Conservation (phyloP, 805 yeast genomes). For the Candida tibetensis region DNA sequence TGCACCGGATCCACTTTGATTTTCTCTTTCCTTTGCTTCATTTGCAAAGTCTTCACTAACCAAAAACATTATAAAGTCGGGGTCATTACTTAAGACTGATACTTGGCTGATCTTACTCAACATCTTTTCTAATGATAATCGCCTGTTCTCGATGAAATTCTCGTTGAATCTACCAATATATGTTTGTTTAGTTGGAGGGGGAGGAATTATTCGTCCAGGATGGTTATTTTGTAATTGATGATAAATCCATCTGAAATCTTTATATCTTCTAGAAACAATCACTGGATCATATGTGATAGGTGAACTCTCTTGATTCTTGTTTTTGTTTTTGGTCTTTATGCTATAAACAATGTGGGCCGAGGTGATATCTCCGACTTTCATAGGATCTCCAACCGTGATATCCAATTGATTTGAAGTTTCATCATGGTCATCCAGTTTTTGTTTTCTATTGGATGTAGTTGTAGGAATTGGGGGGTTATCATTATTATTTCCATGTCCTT, state of each 20-base stretch:
- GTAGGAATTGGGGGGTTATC: neutral
- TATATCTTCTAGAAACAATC: constrained; percentile 76
- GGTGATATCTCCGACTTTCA: constrained; percentile 86
- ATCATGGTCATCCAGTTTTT: constrained; percentile 3
- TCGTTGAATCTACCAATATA: constrained; percentile 89
- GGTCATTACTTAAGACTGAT: constrained; percentile 59
- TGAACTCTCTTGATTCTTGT: constrained; percentile 16
- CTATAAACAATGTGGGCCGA: constrained; percentile 86
- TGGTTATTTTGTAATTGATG: constrained; percentile 82
- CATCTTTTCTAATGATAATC: constrained; percentile 86
- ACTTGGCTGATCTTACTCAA: constrained; percentile 63
- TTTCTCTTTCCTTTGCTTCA: constrained; percentile 71
- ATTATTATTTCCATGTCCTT: constrained; percentile 15
- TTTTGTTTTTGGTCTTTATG: constrained; percentile 60
- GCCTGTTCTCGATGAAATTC: constrained; percentile 81
- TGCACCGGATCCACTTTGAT: constrained; percentile 52
- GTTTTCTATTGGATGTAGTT: neutral
- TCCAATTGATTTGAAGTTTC: constrained; percentile 41
- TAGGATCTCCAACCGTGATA: constrained; percentile 84
- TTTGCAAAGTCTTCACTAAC: constrained; percentile 66
- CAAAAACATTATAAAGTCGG: constrained; percentile 75
- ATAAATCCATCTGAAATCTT: constrained; percentile 92
- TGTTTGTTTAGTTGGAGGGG: constrained; percentile 93
- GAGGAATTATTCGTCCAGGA: constrained; percentile 86
- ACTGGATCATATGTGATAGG: constrained; percentile 10